phyloP scores from a whole-genome alignment of 1,139 yeast genomes.

The Lodderomyces metapsilosis region DNA sequence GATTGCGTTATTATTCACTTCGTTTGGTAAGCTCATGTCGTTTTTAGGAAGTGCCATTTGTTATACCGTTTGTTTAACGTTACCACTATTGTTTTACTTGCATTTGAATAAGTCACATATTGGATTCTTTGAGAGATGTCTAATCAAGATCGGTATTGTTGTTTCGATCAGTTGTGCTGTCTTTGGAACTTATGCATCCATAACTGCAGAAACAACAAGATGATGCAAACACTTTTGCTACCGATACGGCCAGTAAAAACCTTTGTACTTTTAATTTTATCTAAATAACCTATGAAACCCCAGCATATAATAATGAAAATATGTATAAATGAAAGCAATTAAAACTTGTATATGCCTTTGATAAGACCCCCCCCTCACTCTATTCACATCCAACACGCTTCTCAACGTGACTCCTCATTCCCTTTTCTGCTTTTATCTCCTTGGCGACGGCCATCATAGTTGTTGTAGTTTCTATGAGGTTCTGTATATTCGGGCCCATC shows the following conservation, averaged over 20 bases:
- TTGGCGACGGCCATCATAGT: background rate
- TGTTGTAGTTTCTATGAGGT: background rate
- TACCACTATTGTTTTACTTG: constrained; percentile 73
- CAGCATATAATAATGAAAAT: background rate
- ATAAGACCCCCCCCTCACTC: too few relatives aligned
- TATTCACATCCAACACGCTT: too few relatives aligned
- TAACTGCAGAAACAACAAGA: constrained; percentile 9
- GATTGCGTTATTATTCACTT: constrained; percentile 62
- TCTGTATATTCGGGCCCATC: background rate
- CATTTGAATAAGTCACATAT: constrained; percentile 52
- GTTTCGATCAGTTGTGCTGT: constrained; percentile 48
- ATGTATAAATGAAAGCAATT: background rate
- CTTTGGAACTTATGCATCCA: constrained; percentile 41
- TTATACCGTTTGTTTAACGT: constrained; percentile 72
- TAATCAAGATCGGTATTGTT: constrained; percentile 46
- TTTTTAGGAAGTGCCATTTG: constrained; percentile 82
- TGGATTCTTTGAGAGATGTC: constrained; percentile 29
- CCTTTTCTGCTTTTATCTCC: background rate
- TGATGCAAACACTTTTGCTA: too few relatives aligned
- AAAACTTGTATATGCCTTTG: background rate
- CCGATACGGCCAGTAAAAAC: background rate
- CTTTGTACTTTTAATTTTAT: background rate
- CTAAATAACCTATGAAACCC: background rate
- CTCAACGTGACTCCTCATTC: background rate
- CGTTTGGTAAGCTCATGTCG: constrained; percentile 81